Base-by-base conservation (phyloP, 2,329 filamentous ascomycete species). In the Leptographium galeiforme region DNA sequence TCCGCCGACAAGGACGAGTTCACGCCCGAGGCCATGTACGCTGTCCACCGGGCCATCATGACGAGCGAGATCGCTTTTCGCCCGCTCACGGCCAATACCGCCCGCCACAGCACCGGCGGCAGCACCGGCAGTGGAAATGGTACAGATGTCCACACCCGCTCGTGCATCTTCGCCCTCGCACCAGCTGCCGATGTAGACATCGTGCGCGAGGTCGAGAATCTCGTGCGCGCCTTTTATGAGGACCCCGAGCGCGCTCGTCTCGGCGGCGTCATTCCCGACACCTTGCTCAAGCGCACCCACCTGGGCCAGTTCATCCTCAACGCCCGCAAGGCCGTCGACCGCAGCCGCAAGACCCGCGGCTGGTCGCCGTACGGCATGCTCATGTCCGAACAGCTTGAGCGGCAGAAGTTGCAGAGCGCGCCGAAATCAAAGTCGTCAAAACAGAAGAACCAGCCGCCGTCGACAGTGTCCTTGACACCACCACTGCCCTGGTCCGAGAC, bases 11-110 rank as follows among this genome's bases (percentile, higher is more conserved):
- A n/a, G 19, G 65, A 64, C 1, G 67, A 65, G 11, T 74, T 75
- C 52, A 67, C 73, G 0, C 58, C 73, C 1, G 61, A 72, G 33
- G 73, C 76, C 10, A 66, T 89, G 6, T 86, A 88, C 61, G 85
- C 87, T 5, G 79, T 89, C 8, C 83, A 89, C 59, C 78, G 78
- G 53, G 76, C 82, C 10, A 63, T 91, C 8, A 64, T 74, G 30
- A 71, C 74, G 43, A 75, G 82, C 55, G 79, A 82, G 10, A 72
- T 81, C 52, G 78, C 73, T 33, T 87, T 89, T 62, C 72, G 73
- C 2, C 70, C 74, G 2, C 57, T 59, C 49, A 77, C 63, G 14
- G 50, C 55, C 8, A 51, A 48, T 33, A 46, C 53, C 18, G 65
- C 73, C 66, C 61, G 75, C 57, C 64, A 74, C 47, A 39, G 52